These are phyloP conservation scores for Plenodomus biglobosus DNA, from an alignment of 2,329 filamentous ascomycete species.

Conservation along the genomic window DNA sequence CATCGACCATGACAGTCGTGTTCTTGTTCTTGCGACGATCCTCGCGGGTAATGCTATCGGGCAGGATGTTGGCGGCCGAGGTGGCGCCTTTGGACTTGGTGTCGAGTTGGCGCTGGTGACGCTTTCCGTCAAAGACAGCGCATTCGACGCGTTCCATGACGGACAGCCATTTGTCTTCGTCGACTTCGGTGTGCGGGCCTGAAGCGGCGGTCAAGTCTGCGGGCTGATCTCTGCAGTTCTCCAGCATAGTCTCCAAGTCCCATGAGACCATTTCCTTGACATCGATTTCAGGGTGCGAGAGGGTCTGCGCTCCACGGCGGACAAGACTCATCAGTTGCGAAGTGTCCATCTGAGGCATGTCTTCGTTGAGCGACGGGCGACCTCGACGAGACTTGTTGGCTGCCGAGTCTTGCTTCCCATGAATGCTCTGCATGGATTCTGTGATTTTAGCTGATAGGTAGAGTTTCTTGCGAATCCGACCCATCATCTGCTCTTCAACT, in stretches of 20 bases:
- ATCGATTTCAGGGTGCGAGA: constrained; percentile 56
- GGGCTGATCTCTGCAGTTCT: constrained; percentile 57
- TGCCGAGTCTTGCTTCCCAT: constrained; percentile 41
- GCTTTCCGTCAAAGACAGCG: constrained; percentile 60
- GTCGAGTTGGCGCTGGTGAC: constrained; percentile 47
- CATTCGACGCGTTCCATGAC: constrained; percentile 60
- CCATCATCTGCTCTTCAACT: constrained; percentile 61
- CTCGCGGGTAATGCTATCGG: constrained; percentile 45
- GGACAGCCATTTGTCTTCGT: constrained; percentile 59
- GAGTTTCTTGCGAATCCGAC: constrained; percentile 62
- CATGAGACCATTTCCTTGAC: constrained; percentile 60
- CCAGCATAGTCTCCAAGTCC: constrained; percentile 57
- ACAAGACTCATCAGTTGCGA: constrained; percentile 57
- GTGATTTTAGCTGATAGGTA: constrained; percentile 64
- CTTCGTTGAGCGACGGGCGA: constrained; percentile 40
- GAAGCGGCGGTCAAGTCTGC: constrained; percentile 44
- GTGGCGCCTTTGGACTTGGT: constrained; percentile 25
- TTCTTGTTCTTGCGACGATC: constrained; percentile 59
- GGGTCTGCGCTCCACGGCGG: constrained; percentile 56
- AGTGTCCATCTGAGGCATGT: constrained; percentile 56
- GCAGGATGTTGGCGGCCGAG: constrained; percentile 42
- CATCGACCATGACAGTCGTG: constrained; percentile 59
- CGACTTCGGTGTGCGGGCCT: constrained; percentile 45
- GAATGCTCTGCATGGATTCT: constrained; percentile 59
- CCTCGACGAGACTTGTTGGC: constrained; percentile 17